Percentiles rank a stretch among this genome's conserved stretches.
These are phyloP conservation scores for Trichoderma koningii DNA, from an alignment of 2,329 filamentous ascomycete species.

Conservation along the genomic window DNA sequence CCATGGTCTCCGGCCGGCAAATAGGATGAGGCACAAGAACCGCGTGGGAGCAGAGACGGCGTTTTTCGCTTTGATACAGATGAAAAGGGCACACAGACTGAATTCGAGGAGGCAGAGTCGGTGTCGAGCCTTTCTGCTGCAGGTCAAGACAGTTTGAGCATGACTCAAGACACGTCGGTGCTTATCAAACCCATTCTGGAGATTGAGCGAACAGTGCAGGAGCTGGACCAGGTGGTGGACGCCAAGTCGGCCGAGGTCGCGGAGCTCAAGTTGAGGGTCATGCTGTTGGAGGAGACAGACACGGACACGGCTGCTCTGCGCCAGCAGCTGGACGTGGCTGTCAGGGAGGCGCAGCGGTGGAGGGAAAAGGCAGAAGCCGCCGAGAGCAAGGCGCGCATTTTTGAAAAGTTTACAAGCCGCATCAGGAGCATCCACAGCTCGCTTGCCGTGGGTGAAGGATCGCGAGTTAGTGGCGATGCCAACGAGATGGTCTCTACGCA, in stretches of 20 bases:
- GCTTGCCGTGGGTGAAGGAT: conserved; percentile 3
- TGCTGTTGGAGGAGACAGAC: conserved; percentile 42
- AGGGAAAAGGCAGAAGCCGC: conserved; percentile 57
- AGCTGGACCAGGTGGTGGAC: conserved; percentile 51
- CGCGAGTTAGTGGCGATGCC: background rate
- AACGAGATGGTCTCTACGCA: background rate
- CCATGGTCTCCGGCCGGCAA: background rate
- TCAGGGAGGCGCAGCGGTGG: conserved; percentile 48
- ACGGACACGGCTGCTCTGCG: conserved; percentile 45
- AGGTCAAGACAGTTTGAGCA: background rate
- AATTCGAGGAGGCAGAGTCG: no score
- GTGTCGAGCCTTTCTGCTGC: no score
- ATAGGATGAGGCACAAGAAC: background rate
- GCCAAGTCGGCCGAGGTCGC: conserved; percentile 49
- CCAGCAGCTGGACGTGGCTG: conserved; percentile 46
- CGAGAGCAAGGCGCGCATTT: conserved; percentile 53
- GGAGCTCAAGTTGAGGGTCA: conserved; percentile 50
- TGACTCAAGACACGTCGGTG: background rate
- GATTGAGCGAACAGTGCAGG: conserved; percentile 45
- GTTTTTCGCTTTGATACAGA: no score
- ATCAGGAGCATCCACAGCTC: conserved; percentile 39
- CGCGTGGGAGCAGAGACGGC: background rate
- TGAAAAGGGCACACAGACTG: conserved; percentile 1
- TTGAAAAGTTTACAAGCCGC: conserved; percentile 47
- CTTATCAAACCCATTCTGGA: background rate